phyloP scores from a whole-genome alignment of 2,329 filamentous ascomycete genomes.

The Ophiostoma perfectum region DNA sequence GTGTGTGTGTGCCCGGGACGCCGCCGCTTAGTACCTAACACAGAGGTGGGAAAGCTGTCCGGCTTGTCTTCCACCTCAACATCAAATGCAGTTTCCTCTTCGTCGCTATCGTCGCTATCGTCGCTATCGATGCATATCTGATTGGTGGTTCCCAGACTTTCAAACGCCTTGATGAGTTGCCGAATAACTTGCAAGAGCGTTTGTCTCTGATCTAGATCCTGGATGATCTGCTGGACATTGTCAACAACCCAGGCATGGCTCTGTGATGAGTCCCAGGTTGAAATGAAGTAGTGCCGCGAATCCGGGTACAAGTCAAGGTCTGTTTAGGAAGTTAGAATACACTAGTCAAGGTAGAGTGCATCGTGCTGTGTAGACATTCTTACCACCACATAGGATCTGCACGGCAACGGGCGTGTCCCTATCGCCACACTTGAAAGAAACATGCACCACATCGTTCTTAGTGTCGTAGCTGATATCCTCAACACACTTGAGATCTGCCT shows the following conservation, averaged over 20 bases:
- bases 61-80: not conserved
- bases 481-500: not conserved
- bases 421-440: not conserved
- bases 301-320: not conserved
- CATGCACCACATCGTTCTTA: not conserved
- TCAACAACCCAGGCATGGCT: not conserved
- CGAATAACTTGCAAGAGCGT: not conserved
- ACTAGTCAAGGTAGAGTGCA: not conserved
- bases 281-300: conserved; percentile 8
- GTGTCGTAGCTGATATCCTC: not conserved
- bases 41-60: not conserved
- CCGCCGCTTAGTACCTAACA: not conserved
- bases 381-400: not conserved
- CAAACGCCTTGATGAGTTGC: not conserved
- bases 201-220: not conserved
- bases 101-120: conserved; percentile 22
- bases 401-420: not conserved
- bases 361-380: not conserved
- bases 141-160: not conserved
- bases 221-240: not conserved
- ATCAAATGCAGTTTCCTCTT: conserved; percentile 19
- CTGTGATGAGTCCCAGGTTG: not conserved
- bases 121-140: not conserved
- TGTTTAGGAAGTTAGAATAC: not conserved
- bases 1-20: not conserved